Evolutionary conservation across 2,329 filamentous ascomycete species (phyloP), one percentile per base, ranked within the genome.

Genomic region (Botrytis hyacinthi): DNA sequence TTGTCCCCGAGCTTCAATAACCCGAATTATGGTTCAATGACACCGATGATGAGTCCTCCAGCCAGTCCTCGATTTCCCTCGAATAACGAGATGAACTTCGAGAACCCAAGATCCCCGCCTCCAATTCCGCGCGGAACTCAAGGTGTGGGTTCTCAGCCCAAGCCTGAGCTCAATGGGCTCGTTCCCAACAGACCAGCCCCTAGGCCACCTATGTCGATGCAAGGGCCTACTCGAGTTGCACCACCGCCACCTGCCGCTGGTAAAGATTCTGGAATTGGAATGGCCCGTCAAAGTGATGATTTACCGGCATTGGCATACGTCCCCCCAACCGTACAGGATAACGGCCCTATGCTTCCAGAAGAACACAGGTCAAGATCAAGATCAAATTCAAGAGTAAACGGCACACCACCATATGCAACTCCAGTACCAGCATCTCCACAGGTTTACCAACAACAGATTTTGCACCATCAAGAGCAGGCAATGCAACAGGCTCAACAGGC

Each of bases 31-130:
- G 88, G 87, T 80, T 85, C 88, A 14, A 85, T 93, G 81, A 62
- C 72, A 12, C 70, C 73, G 46, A 74, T 74, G 70, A 70, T 72
- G 65, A 95, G 93, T 80, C 93, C 94, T 77, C 93, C 94, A 71
- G 89, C 90, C 76, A 96, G 93, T 83, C 93, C 94, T 75, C 90
- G 93, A 81, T 97, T 97, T 85, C 95, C 94, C 72, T 90, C 93
- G 82, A 95, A 95, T 83, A 90, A 93, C 84, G 91, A 94, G 87
- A 93, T 93, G 81, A 98, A 94, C 85, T 99, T 98, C 83, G 96
- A 98, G 84, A 98, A 99, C 81, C 96, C 96, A 67, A 90, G 96
- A 80, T 93, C 95, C 29, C 93, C 96, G 57, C 96, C 96, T 76
- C 96, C 95, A 18, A 93, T 98, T 75, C 95, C 95, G 81, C 73